Evolutionary conservation across 495 filamentous ascomycete species (phyloP).

Genomic region (Daldinia decipiens): DNA sequence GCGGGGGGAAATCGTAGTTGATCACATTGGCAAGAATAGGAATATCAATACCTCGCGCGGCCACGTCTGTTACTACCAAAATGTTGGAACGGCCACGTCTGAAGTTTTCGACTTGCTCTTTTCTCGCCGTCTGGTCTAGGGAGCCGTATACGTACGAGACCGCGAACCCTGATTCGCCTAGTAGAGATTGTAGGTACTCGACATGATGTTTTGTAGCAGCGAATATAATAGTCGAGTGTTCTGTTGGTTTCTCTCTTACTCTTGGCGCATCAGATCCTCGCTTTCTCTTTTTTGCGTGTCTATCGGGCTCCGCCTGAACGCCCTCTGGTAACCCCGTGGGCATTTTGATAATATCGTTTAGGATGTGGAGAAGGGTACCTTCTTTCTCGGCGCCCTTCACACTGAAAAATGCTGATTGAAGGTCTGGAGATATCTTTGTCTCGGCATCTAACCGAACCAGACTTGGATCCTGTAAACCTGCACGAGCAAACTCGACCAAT

Average conservation of each 20-base stretch:
- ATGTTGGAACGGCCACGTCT: slow-evolving; percentile 85
- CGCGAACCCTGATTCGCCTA: slow-evolving; percentile 79
- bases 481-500: slow-evolving; percentile 93
- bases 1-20: slow-evolving; percentile 97
- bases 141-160: slow-evolving; percentile 94
- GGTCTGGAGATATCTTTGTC: slow-evolving; percentile 92
- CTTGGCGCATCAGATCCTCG: slow-evolving; percentile 62
- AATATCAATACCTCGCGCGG: slow-evolving; percentile 97
- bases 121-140: slow-evolving; percentile 90
- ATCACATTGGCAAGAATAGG: slow-evolving; percentile 96
- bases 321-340: slow-evolving; percentile 76
- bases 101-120: slow-evolving; percentile 89
- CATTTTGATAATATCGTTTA: slow-evolving; percentile 93
- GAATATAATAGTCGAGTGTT: slow-evolving; percentile 93
- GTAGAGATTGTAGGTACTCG: slow-evolving; percentile 84
- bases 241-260: slow-evolving; percentile 66
- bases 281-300: slow-evolving; percentile 73
- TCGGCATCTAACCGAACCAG: slow-evolving; percentile 91
- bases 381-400: slow-evolving; percentile 94
- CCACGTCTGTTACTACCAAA: slow-evolving; percentile 96
- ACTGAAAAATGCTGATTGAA: slow-evolving; percentile 92
- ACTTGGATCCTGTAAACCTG: slow-evolving; percentile 88
- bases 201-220: slow-evolving; percentile 96
- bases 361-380: slow-evolving; percentile 85
- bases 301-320: slow-evolving; percentile 58